These are phyloP conservation scores for Pholiota conissans DNA, from an alignment of 768 basidiomycete genomes.

Conservation along the genomic window DNA sequence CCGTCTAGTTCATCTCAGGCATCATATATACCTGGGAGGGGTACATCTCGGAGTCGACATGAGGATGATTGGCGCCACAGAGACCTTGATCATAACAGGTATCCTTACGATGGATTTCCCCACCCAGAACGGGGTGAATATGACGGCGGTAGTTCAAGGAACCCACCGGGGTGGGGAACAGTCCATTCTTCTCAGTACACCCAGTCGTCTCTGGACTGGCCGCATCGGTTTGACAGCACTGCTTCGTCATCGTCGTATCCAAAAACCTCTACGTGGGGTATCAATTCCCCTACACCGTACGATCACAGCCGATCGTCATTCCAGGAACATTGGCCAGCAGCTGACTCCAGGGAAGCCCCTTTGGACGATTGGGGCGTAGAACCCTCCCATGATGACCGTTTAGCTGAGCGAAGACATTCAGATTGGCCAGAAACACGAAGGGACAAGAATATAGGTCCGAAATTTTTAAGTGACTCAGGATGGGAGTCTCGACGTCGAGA, in stretches of 20 bases:
- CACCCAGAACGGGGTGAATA: conserved; percentile 51
- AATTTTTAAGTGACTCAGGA: conserved; percentile 47
- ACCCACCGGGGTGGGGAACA: conserved; percentile 45
- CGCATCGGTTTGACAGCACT: conserved; percentile 46
- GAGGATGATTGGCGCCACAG: conserved; percentile 54
- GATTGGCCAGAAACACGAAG: conserved; percentile 41
- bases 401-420: conserved; percentile 31
- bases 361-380: conserved; percentile 38
- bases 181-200: conserved; percentile 42
- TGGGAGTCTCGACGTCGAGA: conserved; percentile 55
- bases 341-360: conserved; percentile 23
- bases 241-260: conserved; percentile 42
- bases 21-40: conserved; percentile 49
- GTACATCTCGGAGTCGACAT: conserved; percentile 53
- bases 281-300: conserved; percentile 34
- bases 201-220: conserved; percentile 47
- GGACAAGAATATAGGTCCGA: conserved; percentile 35
- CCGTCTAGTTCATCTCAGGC: conserved; percentile 42
- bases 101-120: conserved; percentile 51
- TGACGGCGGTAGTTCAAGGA: conserved; percentile 43
- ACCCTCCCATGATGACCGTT: conserved; percentile 21
- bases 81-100: conserved; percentile 46
- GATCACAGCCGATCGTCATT: conserved; percentile 39
- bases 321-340: conserved; percentile 27
- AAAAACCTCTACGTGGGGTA: conserved; percentile 45